Evolutionary conservation across 1,284 basidiomycete species (phyloP).

Genomic region (Boletus smithii): DNA sequence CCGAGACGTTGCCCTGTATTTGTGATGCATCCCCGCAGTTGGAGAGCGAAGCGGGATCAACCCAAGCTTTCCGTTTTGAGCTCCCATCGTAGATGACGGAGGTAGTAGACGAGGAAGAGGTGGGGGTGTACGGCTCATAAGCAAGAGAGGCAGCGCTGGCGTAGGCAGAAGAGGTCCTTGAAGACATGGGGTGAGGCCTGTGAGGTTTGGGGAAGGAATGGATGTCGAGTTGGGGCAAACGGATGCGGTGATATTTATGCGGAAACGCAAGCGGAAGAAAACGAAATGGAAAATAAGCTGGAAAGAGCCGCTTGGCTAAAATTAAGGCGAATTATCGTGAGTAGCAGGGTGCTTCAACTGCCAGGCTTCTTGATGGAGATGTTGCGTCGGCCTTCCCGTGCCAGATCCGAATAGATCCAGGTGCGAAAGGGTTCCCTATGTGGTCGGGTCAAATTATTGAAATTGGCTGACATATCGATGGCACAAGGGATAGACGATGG

Average conservation of each 20-base stretch:
- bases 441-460: constrained; percentile 3
- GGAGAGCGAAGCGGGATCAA: constrained; percentile 58
- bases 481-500: too few species aligned
- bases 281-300: constrained; percentile 18
- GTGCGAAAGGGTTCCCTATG: constrained; percentile 15
- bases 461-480: constrained; percentile 4
- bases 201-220: constrained; percentile 3
- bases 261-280: constrained; percentile 11
- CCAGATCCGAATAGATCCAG: constrained; percentile 24
- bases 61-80: constrained; percentile 45
- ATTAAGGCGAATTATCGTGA: constrained; percentile 31
- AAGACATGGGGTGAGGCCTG: constrained; percentile 24
- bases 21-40: constrained; percentile 49
- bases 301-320: constrained; percentile 23
- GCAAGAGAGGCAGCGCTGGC: constrained; percentile 27
- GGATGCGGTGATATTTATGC: constrained; percentile 29
- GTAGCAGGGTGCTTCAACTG: constrained; percentile 20
- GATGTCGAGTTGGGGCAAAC: constrained; percentile 3
- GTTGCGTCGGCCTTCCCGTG: constrained; percentile 10
- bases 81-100: constrained; percentile 22
- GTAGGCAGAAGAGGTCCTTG: constrained; percentile 28
- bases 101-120: constrained; percentile 21
- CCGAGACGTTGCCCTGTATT: constrained; percentile 58
- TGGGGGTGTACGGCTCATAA: constrained; percentile 28
- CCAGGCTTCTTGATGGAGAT: constrained; percentile 28